These are phyloP conservation scores for Sporothrix protearum DNA, from an alignment of 2,329 filamentous ascomycete species.

Conservation along the genomic window DNA sequence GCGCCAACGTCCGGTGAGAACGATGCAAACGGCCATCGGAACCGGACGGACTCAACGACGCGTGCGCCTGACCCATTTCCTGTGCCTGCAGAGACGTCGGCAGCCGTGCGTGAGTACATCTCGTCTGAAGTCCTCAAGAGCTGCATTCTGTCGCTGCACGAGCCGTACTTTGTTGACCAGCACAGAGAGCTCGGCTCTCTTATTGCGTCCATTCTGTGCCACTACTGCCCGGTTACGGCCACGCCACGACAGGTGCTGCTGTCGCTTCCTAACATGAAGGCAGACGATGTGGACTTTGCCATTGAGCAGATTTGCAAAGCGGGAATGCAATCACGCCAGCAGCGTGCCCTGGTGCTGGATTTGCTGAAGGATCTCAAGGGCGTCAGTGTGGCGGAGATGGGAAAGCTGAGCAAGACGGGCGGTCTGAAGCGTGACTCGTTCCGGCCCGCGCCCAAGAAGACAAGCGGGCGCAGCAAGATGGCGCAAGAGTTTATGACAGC, in stretches of 20 bases:
- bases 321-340: constrained; percentile 63
- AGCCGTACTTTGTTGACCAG: constrained; percentile 93
- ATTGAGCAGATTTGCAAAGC: constrained; percentile 59
- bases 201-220: constrained; percentile 78
- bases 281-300: constrained; percentile 62
- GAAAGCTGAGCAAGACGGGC: constrained; percentile 65
- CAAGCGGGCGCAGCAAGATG: constrained; percentile 53
- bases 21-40: not conserved
- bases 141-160: constrained; percentile 84
- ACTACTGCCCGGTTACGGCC: constrained; percentile 65
- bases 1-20: constrained; percentile 12
- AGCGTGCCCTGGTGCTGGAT: constrained; percentile 77
- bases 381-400: constrained; percentile 88
- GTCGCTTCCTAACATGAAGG: constrained; percentile 71
- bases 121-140: constrained; percentile 84
- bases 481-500: constrained; percentile 63
- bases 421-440: constrained; percentile 35
- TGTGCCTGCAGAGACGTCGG: constrained; percentile 52
- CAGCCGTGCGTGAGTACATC: constrained; percentile 82
- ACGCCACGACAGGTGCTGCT: constrained; percentile 75
- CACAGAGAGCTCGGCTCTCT: constrained; percentile 87
- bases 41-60: not conserved
- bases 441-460: constrained; percentile 39
- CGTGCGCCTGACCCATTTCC: constrained; percentile 37
- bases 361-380: constrained; percentile 83